These are phyloP conservation scores for Fusarium secorum DNA, from an alignment of 2,329 filamentous ascomycete genomes.

Conservation along the genomic window DNA sequence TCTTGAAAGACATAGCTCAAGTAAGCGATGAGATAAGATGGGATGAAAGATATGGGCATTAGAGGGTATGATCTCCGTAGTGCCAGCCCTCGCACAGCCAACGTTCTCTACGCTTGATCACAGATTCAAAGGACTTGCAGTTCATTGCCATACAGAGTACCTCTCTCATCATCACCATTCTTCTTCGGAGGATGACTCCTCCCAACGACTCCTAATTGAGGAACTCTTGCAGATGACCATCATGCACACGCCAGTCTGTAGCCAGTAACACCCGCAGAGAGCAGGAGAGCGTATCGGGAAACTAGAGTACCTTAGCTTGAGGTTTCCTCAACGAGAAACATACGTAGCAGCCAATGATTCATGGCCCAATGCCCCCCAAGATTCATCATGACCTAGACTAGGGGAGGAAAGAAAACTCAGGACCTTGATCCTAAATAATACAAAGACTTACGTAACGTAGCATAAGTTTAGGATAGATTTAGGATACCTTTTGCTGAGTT, in stretches of 20 bases:
- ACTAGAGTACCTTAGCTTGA: not conserved
- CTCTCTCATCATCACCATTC: not conserved
- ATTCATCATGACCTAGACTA: not conserved
- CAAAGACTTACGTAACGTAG: not conserved
- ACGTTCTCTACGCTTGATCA: not conserved
- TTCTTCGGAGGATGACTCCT: not conserved
- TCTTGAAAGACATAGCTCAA: rapidly evolving
- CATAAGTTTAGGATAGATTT: not conserved
- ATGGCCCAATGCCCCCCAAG: not conserved
- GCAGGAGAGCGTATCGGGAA: not conserved
- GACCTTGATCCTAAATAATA: no score
- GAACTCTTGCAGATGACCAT: not conserved
- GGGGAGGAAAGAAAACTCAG: no score
- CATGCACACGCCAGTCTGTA: not conserved
- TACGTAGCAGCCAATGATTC: not conserved
- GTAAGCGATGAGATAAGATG: not conserved
- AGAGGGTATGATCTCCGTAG: not conserved
- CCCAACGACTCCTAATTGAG: not conserved
- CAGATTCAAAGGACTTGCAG: not conserved
- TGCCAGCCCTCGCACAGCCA: not conserved
- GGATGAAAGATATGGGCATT: not conserved
- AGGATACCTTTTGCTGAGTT: not conserved
- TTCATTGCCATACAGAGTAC: not conserved
- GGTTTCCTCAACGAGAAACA: not conserved
- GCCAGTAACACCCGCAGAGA: not conserved